phyloP scores from a whole-genome alignment of 2,329 filamentous ascomycete species.

The Neonectria sp. region DNA sequence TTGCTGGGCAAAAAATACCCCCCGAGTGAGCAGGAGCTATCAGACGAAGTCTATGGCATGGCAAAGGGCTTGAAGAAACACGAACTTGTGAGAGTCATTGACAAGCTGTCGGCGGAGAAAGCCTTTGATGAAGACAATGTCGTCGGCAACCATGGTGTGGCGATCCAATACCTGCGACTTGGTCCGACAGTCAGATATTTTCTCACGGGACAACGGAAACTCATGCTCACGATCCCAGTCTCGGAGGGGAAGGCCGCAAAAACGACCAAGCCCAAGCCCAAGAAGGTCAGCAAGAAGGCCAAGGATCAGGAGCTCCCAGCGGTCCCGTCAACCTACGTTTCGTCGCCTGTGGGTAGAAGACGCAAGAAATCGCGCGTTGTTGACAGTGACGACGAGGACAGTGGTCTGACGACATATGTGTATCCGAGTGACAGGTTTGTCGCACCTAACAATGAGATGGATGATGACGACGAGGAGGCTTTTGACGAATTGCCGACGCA shows the following conservation, averaged over 20 bases:
- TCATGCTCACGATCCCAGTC: constrained; percentile 62
- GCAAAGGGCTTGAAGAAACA: constrained; percentile 80
- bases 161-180: constrained; percentile 78
- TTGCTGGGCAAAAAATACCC: constrained; percentile 79
- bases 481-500: constrained; percentile 61
- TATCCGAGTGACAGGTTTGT: constrained; percentile 67
- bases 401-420: constrained; percentile 60
- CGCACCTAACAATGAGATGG: constrained; percentile 56
- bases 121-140: constrained; percentile 80
- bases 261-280: constrained; percentile 49
- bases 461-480: constrained; percentile 55
- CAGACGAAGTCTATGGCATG: constrained; percentile 75
- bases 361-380: constrained; percentile 44
- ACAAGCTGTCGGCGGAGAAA: constrained; percentile 80
- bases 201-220: constrained; percentile 59
- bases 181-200: constrained; percentile 61
- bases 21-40: constrained; percentile 67
- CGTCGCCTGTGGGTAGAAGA: constrained; percentile 64
- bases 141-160: constrained; percentile 70
- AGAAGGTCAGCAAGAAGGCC: constrained; percentile 56
- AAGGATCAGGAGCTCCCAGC: constrained; percentile 58
- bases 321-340: constrained; percentile 63
- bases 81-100: constrained; percentile 88
- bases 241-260: constrained; percentile 51
- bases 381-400: constrained; percentile 54